A percentile compares a stretch with the other conserved stretches of the same genome.
These are phyloP conservation scores for Chernovozyma sophiae-reginae DNA, from an alignment of 1,139 yeast genomes.

Conservation along the genomic window DNA sequence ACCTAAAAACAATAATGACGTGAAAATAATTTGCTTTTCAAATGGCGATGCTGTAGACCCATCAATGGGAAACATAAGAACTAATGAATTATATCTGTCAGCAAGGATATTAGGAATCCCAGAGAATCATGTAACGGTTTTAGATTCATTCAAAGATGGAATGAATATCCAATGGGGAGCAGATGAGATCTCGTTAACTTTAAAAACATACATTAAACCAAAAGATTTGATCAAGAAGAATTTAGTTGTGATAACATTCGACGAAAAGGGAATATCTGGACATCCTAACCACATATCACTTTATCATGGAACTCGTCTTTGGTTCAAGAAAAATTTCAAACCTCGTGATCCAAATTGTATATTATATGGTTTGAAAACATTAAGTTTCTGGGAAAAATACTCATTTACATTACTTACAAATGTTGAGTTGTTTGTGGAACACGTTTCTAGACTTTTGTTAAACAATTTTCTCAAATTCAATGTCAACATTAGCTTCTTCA, in stretches of 20 bases:
- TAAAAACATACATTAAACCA: constrained; percentile 18
- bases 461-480: constrained; percentile 32
- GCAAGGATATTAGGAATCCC: constrained; percentile 56
- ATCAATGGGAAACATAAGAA: constrained; percentile 64
- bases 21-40: constrained; percentile 69
- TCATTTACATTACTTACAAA: constrained; percentile 47
- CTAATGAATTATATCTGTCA: constrained; percentile 55
- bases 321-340: constrained; percentile 14
- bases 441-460: constrained; percentile 27
- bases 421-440: constrained; percentile 37
- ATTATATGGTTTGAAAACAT: constrained; percentile 41
- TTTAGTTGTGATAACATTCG: constrained; percentile 71
- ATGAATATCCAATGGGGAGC: constrained; percentile 69
- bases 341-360: constrained; percentile 6
- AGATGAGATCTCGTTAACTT: constrained; percentile 30
- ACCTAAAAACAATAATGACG: constrained; percentile 42
- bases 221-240: constrained; percentile 7
- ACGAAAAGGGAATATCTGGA: constrained; percentile 72
- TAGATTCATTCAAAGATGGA: constrained; percentile 63
- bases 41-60: constrained; percentile 64
- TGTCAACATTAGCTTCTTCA: constrained; percentile 40
- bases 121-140: constrained; percentile 38
- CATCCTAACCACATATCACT: constrained; percentile 84
- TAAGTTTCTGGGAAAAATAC: constrained; percentile 49
- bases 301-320: constrained; percentile 49